Conservation (phyloP, 768 basidiomycete species). For the Leccinum olivaceopallidum region DNA sequence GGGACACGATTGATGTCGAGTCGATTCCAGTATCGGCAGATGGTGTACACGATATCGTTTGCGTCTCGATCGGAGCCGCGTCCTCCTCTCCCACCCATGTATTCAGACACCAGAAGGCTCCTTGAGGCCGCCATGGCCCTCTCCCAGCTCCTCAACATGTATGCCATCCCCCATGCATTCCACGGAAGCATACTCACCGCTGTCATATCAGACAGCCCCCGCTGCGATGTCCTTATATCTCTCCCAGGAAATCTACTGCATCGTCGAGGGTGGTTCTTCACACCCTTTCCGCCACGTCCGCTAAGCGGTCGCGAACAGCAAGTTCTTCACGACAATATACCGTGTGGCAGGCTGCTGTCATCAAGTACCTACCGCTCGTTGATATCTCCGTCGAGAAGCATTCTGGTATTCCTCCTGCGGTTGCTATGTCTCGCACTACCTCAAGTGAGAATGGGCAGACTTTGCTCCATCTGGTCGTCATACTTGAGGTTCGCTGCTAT, state of each 20-base stretch:
- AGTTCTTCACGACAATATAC: constrained; percentile 52
- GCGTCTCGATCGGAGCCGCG: constrained; percentile 73
- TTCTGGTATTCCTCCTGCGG: no score
- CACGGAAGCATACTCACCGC: constrained; percentile 75
- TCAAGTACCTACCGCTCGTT: no score
- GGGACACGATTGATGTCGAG: constrained; percentile 86
- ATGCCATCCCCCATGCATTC: constrained; percentile 75
- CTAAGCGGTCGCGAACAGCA: constrained; percentile 65
- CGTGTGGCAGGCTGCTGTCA: no score
- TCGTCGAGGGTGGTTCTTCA: constrained; percentile 72
- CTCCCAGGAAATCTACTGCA: constrained; percentile 79
- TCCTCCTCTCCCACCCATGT: constrained; percentile 45
- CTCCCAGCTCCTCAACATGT: constrained; percentile 57
- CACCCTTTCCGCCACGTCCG: constrained; percentile 82
- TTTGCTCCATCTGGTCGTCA: no score
- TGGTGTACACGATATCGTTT: constrained; percentile 69
- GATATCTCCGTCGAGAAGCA: no score
- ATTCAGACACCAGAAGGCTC: constrained; percentile 68
- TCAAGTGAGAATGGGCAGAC: no score
- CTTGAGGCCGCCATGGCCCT: constrained; percentile 77
- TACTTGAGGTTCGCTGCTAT: no score
- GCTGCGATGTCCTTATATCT: constrained; percentile 55
- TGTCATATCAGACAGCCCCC: constrained; percentile 61
- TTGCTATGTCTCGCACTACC: no score
- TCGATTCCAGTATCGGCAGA: constrained; percentile 76